Evolutionary conservation across 192 early-diverging fungal genomes (phyloP).

Genomic region (Fimicolochytrium jonesii): DNA sequence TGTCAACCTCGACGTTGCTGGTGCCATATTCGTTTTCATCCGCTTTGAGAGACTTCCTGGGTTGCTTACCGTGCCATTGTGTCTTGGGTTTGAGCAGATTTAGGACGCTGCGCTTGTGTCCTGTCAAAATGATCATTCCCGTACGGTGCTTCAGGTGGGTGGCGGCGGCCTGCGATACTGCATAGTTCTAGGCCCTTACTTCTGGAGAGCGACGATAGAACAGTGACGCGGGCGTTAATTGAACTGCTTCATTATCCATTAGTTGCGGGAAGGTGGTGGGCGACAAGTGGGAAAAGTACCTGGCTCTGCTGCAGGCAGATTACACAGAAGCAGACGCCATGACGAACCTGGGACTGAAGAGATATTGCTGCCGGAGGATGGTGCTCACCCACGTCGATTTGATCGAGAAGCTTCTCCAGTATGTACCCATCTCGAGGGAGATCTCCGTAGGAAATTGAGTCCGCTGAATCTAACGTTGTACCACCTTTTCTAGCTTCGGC

Average conservation of each 20-base stretch:
- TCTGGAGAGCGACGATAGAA: too few relatives aligned
- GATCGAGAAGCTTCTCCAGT: slow-evolving; percentile 97
- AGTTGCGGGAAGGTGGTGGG: slow-evolving; percentile 95
- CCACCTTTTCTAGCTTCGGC: slow-evolving; percentile 13
- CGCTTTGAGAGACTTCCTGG: too few relatives aligned
- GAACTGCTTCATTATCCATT: background rate
- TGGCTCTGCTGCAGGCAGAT: slow-evolving; percentile 71
- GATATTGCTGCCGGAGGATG: slow-evolving; percentile 98
- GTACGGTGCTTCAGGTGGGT: slow-evolving; percentile 87
- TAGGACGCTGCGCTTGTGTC: too few relatives aligned
- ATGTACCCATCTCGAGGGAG: slow-evolving; percentile 39
- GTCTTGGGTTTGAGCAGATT: too few relatives aligned
- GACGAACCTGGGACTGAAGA: slow-evolving; percentile 48
- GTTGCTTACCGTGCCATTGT: too few relatives aligned
- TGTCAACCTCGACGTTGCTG: too few relatives aligned
- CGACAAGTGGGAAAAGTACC: slow-evolving; percentile 94
- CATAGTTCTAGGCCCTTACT: too few relatives aligned
- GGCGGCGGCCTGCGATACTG: background rate
- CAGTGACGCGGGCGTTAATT: too few relatives aligned
- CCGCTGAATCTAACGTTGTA: background rate
- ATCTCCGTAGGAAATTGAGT: background rate
- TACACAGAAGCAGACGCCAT: slow-evolving; percentile 69
- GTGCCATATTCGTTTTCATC: too few relatives aligned
- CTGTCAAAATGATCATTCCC: slow-evolving; percentile 96
- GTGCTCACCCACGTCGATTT: slow-evolving; percentile 96